Evolutionary conservation across 768 basidiomycete species (phyloP).

Genomic region (Mycena amicta): DNA sequence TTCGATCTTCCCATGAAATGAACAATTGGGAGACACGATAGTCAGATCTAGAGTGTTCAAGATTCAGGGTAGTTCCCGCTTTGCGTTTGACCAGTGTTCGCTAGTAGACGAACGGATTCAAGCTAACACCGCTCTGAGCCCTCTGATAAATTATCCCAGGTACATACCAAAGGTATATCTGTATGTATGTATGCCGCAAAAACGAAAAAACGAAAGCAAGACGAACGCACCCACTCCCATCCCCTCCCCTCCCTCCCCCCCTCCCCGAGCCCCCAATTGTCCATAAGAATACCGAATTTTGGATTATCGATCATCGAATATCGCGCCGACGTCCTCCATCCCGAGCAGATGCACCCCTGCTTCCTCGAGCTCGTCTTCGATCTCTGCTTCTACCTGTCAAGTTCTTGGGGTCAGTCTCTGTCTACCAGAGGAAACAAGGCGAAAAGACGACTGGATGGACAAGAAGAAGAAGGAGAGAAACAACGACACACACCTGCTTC

Average conservation of each 20-base stretch:
- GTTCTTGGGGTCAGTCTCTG: conserved; percentile 33
- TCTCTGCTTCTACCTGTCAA: conserved; percentile 45
- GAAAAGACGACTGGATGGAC: neutral
- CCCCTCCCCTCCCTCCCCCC: neutral
- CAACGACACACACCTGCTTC: conserved; percentile 33
- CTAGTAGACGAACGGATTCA: too few species aligned
- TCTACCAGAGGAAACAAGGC: conserved; percentile 21
- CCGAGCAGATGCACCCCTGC: conserved; percentile 66
- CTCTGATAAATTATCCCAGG: too few species aligned
- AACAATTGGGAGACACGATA: too few species aligned
- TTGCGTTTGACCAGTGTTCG: too few species aligned
- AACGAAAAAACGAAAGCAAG: neutral
- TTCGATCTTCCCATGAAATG: too few species aligned
- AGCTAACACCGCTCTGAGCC: too few species aligned
- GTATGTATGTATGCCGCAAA: too few species aligned
- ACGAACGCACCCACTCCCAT: neutral
- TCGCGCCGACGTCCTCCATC: conserved; percentile 62
- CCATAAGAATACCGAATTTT: too few species aligned
- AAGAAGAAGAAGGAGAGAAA: too few species aligned
- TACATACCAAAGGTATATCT: too few species aligned
- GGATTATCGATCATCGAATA: conserved; percentile 59
- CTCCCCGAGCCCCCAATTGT: neutral
- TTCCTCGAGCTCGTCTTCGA: conserved; percentile 70
- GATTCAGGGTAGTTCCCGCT: too few species aligned
- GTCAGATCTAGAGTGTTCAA: too few species aligned